Conservation (phyloP, 2,329 filamentous ascomycete genomes). For the Colletotrichum lentis region DNA sequence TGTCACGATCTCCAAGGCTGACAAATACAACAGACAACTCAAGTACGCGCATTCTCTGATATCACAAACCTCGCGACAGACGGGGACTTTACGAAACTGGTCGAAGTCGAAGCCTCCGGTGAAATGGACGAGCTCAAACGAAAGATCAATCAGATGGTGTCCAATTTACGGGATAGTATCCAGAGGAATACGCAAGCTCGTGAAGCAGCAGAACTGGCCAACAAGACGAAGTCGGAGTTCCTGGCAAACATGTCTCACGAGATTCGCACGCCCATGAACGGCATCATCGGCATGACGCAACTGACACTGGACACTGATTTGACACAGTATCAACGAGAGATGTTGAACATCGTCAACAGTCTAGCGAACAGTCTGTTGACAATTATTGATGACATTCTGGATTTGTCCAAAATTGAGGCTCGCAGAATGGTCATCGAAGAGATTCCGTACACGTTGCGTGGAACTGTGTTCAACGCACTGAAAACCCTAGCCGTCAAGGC, state of each 20-base stretch:
- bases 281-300: constrained; percentile 98
- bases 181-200: constrained; percentile 95
- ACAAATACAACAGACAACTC: constrained; percentile 75
- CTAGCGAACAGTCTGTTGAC: constrained; percentile 94
- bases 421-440: constrained; percentile 98
- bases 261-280: constrained; percentile 96
- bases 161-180: constrained; percentile 92
- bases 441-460: constrained; percentile 92
- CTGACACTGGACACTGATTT: constrained; percentile 94
- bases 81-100: constrained; percentile 95
- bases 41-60: constrained; percentile 96
- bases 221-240: constrained; percentile 98
- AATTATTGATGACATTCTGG: constrained; percentile 88
- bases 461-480: constrained; percentile 95
- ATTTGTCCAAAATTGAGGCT: constrained; percentile 86
- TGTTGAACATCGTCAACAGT: constrained; percentile 98
- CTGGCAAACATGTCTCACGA: constrained; percentile 99
- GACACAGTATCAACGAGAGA: constrained; percentile 94
- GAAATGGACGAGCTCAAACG: constrained; percentile 99
- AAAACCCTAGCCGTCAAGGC: constrained; percentile 98
- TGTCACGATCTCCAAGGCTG: constrained; percentile 42
- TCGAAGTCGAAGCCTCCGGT: constrained; percentile 95
- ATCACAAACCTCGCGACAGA: constrained; percentile 98
- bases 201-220: constrained; percentile 94
- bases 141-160: constrained; percentile 99